Conservation (phyloP, 768 basidiomycete genomes). For the Russula lepida region DNA sequence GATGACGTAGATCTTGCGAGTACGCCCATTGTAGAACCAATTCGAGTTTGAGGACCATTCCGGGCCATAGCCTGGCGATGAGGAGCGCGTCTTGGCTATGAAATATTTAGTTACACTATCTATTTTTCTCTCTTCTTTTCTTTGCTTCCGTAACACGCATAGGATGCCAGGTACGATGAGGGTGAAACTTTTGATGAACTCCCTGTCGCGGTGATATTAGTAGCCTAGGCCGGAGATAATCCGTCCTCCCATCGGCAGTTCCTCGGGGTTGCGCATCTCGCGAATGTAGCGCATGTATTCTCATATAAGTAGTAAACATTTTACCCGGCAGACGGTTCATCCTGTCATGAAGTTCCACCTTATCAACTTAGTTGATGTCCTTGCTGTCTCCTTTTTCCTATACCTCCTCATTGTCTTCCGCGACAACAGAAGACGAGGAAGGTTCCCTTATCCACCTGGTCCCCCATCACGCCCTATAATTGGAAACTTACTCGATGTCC, state of each 20-base stretch:
- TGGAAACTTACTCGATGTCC: constrained; percentile 1
- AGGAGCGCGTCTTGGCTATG: neutral
- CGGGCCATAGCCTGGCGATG: neutral
- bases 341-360: neutral
- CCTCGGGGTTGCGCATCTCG: too few relatives aligned
- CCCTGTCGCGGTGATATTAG: neutral
- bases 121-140: neutral
- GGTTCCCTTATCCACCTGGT: constrained; percentile 7
- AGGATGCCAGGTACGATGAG: neutral
- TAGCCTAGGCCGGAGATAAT: too few relatives aligned
- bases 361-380: neutral
- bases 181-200: neutral
- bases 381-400: neutral
- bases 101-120: neutral
- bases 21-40: constrained; percentile 5
- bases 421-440: neutral
- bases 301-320: too few relatives aligned
- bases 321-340: neutral
- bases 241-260: too few relatives aligned
- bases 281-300: too few relatives aligned
- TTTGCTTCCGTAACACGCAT: neutral
- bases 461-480: neutral
- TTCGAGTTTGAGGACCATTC: neutral
- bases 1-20: constrained; percentile 8
- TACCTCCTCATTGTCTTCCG: neutral